Base-by-base conservation (phyloP, 768 basidiomycete species). In the Mycena chlorophos region DNA sequence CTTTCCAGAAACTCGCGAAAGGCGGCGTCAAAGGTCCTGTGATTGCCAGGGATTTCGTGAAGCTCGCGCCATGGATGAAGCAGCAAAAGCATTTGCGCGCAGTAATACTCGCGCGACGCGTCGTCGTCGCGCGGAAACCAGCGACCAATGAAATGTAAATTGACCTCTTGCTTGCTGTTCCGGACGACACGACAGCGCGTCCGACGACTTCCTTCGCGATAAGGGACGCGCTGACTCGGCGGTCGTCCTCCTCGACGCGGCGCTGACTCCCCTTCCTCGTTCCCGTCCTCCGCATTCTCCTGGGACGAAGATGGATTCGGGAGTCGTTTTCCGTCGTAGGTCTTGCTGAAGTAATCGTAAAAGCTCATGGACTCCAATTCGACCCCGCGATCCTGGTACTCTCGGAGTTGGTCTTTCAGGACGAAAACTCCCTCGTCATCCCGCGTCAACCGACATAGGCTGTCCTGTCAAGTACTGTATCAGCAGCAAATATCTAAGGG, bases 11-110 rank as follows among this genome's bases (percentile, higher is more conserved):
- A 74, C 0, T 1, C 5, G 0, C 42, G 17, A n/a, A 69, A 73
- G 0, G 65, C 65, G 0, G 34, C 46, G 23, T 60, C 28, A 57
- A 72, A 77, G 0, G 58, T 38, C 2, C 50, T 46, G 0, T 22
- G 6, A 0, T 4, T 13, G 0, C 5, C 4, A 37, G 66, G 71
- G 0, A 76, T 51, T 3, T 75, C 68, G 0, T 27, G 3, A 0
- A 73, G 5, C 0, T 43, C 4, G 5, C 60, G 22, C 77, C 74
- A 78, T 1, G 74, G 77, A 31, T 67, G 68, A 0, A 76, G 55
- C 0, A 78, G 52, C 13, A 63, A 8, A 0, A 78, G 61, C 55
- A 76, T 72, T 0, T 31, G 59, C 1, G 72, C 72, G 20, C 49
- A 61, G 37, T 74, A 73, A 49, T 3, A 65, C 50, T 2, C 23